Percentiles rank a stretch among this genome's conserved stretches.
These are phyloP conservation scores for Plasmodium cynomolgi DNA, from an alignment of 169 alveolate species.

Conservation along the genomic window DNA sequence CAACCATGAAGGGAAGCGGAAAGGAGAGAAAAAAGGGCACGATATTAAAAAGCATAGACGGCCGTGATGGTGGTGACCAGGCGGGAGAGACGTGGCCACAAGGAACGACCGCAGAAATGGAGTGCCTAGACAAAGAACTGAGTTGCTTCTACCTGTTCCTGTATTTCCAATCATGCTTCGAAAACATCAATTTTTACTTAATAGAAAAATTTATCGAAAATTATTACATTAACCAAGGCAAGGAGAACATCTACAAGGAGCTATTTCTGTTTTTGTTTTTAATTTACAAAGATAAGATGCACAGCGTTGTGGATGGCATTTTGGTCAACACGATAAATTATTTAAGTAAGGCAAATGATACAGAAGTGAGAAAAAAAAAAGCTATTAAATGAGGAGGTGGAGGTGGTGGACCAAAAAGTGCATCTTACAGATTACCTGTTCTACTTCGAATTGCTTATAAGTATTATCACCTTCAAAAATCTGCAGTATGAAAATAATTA, in stretches of 20 bases:
- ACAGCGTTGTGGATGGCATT: conserved; percentile 55
- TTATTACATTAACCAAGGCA: conserved; percentile 48
- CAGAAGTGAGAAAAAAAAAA: conserved; percentile 33
- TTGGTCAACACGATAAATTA: conserved; percentile 26
- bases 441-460: conserved; percentile 51
- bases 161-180: conserved; percentile 56
- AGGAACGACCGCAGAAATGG: neutral
- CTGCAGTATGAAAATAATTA: conserved; percentile 66
- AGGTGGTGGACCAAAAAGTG: neutral
- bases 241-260: conserved; percentile 59
- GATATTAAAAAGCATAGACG: neutral
- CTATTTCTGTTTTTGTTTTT: conserved; percentile 57
- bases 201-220: conserved; percentile 73
- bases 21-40: conserved; percentile 5
- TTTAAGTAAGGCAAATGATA: neutral
- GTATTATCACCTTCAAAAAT: conserved; percentile 37
- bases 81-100: neutral
- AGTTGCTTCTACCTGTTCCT: conserved; percentile 39
- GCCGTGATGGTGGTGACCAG: neutral
- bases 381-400: neutral
- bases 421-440: conserved; percentile 27
- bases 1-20: neutral
- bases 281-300: conserved; percentile 67
- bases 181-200: conserved; percentile 62
- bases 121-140: conserved; percentile 28